Percentiles rank a stretch among this genome's conserved stretches.
Conservation (phyloP, 164 flowering plant genomes). For the Aristolochia contorta region DNA sequence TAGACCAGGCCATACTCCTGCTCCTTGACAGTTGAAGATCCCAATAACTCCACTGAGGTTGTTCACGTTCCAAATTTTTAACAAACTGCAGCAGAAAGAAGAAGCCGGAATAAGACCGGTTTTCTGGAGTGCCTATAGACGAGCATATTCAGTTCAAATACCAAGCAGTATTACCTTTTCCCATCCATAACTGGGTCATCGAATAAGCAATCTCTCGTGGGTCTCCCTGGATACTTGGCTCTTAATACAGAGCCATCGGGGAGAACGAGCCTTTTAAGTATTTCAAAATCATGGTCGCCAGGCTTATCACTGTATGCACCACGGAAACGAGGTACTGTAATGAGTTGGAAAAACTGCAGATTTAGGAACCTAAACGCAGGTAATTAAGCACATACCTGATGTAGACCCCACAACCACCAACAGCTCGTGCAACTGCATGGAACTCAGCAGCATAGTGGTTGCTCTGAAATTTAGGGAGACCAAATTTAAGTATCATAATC, state of each 20-base stretch:
- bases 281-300: conserved; percentile 49
- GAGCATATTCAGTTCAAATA: neutral
- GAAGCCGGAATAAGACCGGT: neutral
- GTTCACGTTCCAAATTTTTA: conserved; percentile 72
- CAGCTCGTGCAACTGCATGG: conserved; percentile 64
- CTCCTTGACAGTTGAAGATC: conserved; percentile 67
- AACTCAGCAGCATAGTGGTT: conserved; percentile 48
- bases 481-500: neutral
- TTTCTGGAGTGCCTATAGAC: neutral
- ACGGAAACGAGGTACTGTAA: neutral
- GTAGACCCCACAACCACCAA: conserved; percentile 59
- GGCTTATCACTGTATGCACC: conserved; percentile 51
- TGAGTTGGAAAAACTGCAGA: neutral
- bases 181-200: conserved; percentile 60
- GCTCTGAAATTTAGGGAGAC: conserved; percentile 26
- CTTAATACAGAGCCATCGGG: conserved; percentile 74
- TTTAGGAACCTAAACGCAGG: no score
- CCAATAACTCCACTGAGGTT: conserved; percentile 50
- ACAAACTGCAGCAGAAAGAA: conserved; percentile 25
- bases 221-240: conserved; percentile 55
- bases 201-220: conserved; percentile 57
- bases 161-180: conserved; percentile 26
- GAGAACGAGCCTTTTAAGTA: conserved; percentile 61
- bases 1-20: conserved; percentile 51
- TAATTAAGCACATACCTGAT: conserved; percentile 32